A percentile compares a stretch with the other conserved stretches of the same genome.
phyloP scores from a whole-genome alignment of 139 green algal genomes.

The Chlorella sp. region DNA sequence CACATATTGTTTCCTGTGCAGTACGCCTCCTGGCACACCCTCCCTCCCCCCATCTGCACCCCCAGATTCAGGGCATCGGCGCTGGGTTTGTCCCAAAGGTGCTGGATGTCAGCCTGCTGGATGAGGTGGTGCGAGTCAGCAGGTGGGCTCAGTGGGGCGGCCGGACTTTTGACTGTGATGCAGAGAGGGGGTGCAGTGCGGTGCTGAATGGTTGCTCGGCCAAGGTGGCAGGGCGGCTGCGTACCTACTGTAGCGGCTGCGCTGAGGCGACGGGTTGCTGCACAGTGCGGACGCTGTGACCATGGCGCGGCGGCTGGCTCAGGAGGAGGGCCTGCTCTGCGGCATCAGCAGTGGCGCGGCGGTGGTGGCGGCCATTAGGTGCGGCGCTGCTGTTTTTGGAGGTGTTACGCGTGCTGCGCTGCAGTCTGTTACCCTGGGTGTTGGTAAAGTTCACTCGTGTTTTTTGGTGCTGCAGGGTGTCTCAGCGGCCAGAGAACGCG shows the following conservation, averaged over 20 bases:
- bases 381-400: background rate
- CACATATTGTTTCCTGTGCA: background rate
- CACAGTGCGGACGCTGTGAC: conserved; percentile 85
- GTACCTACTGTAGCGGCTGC: too few species aligned
- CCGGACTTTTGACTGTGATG: too few species aligned
- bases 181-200: too few species aligned
- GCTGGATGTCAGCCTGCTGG: conserved; percentile 84
- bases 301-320: conserved; percentile 86
- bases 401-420: background rate
- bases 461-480: conserved; percentile 42
- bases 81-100: conserved; percentile 93
- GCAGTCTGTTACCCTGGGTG: background rate
- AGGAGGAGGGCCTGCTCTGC: conserved; percentile 91
- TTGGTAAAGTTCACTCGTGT: background rate
- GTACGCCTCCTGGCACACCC: too few species aligned
- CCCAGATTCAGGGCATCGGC: conserved; percentile 77
- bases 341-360: conserved; percentile 94
- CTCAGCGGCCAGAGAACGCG: conserved; percentile 83
- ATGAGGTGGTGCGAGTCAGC: conserved; percentile 89
- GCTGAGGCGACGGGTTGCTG: too few species aligned
- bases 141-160: too few species aligned
- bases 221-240: too few species aligned
- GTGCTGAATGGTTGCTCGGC: too few species aligned
- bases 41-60: background rate
- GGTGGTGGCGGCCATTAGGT: conserved; percentile 76